phyloP scores from a whole-genome alignment of 2,329 filamentous ascomycete species.

The Aaosphaeria arxii region DNA sequence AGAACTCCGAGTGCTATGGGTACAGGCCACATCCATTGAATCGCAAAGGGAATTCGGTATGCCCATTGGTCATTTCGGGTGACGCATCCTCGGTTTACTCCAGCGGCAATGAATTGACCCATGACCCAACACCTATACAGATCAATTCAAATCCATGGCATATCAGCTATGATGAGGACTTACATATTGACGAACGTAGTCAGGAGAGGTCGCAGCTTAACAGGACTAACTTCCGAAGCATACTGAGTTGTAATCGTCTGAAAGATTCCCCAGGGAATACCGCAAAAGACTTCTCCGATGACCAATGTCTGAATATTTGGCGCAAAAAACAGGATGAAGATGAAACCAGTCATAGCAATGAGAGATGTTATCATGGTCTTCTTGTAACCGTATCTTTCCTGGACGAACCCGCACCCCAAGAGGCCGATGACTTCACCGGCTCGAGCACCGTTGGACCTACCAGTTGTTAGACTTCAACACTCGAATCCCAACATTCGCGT shows the following conservation, averaged over 20 bases:
- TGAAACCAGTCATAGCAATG: constrained; percentile 39
- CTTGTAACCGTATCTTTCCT: constrained; percentile 43
- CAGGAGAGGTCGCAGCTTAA: constrained; percentile 57
- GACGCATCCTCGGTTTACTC: constrained; percentile 65
- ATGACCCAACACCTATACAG: constrained; percentile 61
- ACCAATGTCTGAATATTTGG: constrained; percentile 40
- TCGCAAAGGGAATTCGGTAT: constrained; percentile 61
- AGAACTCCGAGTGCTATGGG: constrained; percentile 63
- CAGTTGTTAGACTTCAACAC: background rate
- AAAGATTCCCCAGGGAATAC: constrained; percentile 46
- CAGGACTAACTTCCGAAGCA: constrained; percentile 61
- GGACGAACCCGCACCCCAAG: constrained; percentile 43
- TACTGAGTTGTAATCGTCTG: constrained; percentile 46
- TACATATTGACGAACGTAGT: constrained; percentile 65
- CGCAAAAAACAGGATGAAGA: constrained; percentile 46
- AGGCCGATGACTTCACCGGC: constrained; percentile 44
- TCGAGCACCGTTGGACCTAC: constrained; percentile 41
- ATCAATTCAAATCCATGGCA: background rate
- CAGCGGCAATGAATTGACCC: constrained; percentile 68
- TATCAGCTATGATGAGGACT: constrained; percentile 1
- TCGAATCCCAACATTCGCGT: background rate
- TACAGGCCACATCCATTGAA: constrained; percentile 74
- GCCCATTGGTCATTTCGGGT: constrained; percentile 63
- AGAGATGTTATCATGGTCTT: constrained; percentile 43
- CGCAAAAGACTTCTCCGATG: constrained; percentile 44